Evolutionary conservation across 2,329 filamentous ascomycete species (phyloP).

Genomic region (Microdochium trichocladiopsis): DNA sequence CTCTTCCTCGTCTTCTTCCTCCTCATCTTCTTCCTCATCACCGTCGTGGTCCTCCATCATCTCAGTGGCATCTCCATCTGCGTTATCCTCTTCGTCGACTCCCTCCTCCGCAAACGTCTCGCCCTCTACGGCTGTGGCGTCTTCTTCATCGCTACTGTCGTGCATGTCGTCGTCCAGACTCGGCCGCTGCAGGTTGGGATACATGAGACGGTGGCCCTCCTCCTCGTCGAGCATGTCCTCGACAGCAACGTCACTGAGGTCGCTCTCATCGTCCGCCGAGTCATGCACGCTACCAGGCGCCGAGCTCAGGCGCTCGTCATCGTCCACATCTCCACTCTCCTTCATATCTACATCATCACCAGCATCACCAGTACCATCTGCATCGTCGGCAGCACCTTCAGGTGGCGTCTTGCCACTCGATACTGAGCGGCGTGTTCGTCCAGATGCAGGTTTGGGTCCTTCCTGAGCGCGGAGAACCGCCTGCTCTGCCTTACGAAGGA

Average conservation of each 20-base stretch:
- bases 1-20: constrained; percentile 5
- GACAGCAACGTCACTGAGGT: constrained; percentile 56
- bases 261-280: constrained; percentile 62
- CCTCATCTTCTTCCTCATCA: constrained; percentile 6
- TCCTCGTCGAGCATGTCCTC: constrained; percentile 47
- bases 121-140: background rate
- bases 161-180: constrained; percentile 18
- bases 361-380: constrained; percentile 17
- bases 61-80: constrained; percentile 7
- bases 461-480: constrained; percentile 44
- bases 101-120: constrained; percentile 7
- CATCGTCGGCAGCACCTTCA: constrained; percentile 16
- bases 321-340: constrained; percentile 20
- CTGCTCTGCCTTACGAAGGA: constrained; percentile 56
- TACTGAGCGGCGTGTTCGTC: constrained; percentile 44
- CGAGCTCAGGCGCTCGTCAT: constrained; percentile 31
- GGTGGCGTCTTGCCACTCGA: constrained; percentile 41
- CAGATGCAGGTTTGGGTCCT: constrained; percentile 31
- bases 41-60: constrained; percentile 8
- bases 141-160: constrained; percentile 8
- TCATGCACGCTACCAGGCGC: constrained; percentile 55
- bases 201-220: constrained; percentile 43
- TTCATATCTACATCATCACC: constrained; percentile 36
- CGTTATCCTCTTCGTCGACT: constrained; percentile 14
- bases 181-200: constrained; percentile 37